Base-by-base conservation (phyloP, 352 stramenopile species). In the Peronosclerospora sorghi region DNA sequence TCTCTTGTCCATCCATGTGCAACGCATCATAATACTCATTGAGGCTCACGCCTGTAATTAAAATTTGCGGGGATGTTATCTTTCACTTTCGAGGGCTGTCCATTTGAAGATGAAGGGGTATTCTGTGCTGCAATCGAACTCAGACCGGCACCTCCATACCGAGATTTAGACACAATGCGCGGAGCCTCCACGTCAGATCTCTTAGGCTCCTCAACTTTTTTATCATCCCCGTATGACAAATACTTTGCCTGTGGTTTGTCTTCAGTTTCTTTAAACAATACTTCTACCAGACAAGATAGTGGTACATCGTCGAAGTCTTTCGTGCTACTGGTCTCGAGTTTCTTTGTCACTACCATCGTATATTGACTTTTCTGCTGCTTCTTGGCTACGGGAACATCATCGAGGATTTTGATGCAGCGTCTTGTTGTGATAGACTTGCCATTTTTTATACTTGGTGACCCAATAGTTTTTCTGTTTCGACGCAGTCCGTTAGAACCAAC, bases 1-100 rank as follows among this genome's bases (percentile, higher is more conserved):
- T 65, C 30, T 73, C 63, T 32, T 67, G 29, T 15, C 40, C 43
- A 8, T 77, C 62, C n/a, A 82, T 50, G 34, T 70, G 53, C 20
- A 82, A 49, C 24, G 69, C 69, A 32, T 77, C 64, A 55, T 78
- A 48, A 82, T 61, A 62, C 65, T 71, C 14, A 82, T 48, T 82
- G 69, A 35, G 49, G 64, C 12, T 78, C 62, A 32, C 48, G 62
- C 29, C 29, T 61, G 35, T 60, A 81, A 51, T 37, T 45, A 24
- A 34, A 37, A 42, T 32, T 41, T 30, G 35, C 12, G 20, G 21
- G 29, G 35, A 10, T 52, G 27, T 53, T 55, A 28, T 41, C 43
- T 13, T 45, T 51, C 34, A 42, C 9, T 37, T 55, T 32, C 6
- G 32, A 42, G 21, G 45, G 14, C 8, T 43, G 29, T 30, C 28